These are phyloP conservation scores for Aechmea fasciata DNA, from an alignment of 176 grass and related monocot species.

Conservation along the genomic window DNA sequence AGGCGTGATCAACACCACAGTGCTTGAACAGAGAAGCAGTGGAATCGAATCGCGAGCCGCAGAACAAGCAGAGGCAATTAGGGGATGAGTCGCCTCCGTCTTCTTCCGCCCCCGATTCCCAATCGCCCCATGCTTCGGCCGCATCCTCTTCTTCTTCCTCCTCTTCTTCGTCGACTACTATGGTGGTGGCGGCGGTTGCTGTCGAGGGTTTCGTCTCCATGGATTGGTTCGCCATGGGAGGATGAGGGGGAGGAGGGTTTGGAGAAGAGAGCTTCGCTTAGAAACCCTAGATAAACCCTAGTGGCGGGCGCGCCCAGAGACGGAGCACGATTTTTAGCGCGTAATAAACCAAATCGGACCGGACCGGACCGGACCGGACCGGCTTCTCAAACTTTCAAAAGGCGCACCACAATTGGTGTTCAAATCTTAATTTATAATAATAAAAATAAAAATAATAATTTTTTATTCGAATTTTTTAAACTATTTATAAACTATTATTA, in stretches of 20 bases:
- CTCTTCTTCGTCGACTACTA: conserved; percentile 10
- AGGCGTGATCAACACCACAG: conserved; percentile 45
- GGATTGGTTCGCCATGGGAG: neutral
- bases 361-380: too few species aligned
- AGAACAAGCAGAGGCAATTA: conserved; percentile 70
- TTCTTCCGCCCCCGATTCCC: conserved; percentile 52
- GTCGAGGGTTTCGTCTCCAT: conserved; percentile 10
- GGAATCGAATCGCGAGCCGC: conserved; percentile 43
- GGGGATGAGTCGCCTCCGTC: conserved; percentile 10
- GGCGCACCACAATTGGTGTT: too few species aligned
- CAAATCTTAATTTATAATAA: too few species aligned
- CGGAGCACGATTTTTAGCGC: neutral
- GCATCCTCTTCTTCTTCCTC: conserved; percentile 43
- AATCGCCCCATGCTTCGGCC: conserved; percentile 67
- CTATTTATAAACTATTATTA: too few species aligned
- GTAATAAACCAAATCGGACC: too few species aligned
- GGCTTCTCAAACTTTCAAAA: too few species aligned
- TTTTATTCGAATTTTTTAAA: too few species aligned
- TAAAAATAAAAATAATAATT: too few species aligned
- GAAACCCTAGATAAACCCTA: conserved; percentile 29
- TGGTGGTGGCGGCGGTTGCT: conserved; percentile 1
- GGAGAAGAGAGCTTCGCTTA: too few species aligned
- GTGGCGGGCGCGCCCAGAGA: neutral
- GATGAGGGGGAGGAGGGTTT: neutral
- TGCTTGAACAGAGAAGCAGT: conserved; percentile 48